Evolutionary conservation across 495 filamentous ascomycete species (phyloP), one percentile per base, ranked within the genome.

Genomic region (Clavariopsis aquatica): DNA sequence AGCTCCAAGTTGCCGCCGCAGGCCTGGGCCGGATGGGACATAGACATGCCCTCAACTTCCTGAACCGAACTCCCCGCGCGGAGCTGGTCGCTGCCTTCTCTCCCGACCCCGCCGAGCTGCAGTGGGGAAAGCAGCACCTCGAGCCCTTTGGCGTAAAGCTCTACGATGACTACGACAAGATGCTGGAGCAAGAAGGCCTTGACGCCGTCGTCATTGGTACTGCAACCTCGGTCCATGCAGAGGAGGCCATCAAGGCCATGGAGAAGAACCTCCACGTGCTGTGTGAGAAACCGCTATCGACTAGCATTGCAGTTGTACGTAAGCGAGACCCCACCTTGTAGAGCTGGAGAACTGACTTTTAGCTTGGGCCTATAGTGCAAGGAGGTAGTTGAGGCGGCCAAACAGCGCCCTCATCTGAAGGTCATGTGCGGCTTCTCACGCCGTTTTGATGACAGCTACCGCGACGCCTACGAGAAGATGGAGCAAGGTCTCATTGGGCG

Each of bases 391-490:
- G 77, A 80, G 49, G 81, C 78, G 10, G 83, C 83, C 10, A 64
- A 67, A 49, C 72, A 72, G 29, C 81, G 79, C 28, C 82, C 81
- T 5, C 74, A 82, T 61, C 74, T 84, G 19, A 84, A 85, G 69
- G 79, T 84, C 29, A 83, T 86, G 81, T 84, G 82, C 62, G 83
- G 83, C 6, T 85, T 84, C 76, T 83, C 81, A 15, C 78, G 82
- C 2, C 81, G 83, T 27, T 85, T 86, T 72, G 83, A 85, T 65
- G 77, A 72, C 54, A 81, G 78, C 52, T 86, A 86, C 72, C 77
- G 80, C 1, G 81, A 83, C 52, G 83, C 82, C 15, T 72, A 73
- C 65, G 49, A 65, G 20, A 82, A 82, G 62, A 77, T 81, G 60
- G 69, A 77, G 28, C 27, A 72, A 7, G 83, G 83, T 9, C 52